phyloP scores from a whole-genome alignment of 768 basidiomycete genomes.

The Gloeostereum incarnatum region DNA sequence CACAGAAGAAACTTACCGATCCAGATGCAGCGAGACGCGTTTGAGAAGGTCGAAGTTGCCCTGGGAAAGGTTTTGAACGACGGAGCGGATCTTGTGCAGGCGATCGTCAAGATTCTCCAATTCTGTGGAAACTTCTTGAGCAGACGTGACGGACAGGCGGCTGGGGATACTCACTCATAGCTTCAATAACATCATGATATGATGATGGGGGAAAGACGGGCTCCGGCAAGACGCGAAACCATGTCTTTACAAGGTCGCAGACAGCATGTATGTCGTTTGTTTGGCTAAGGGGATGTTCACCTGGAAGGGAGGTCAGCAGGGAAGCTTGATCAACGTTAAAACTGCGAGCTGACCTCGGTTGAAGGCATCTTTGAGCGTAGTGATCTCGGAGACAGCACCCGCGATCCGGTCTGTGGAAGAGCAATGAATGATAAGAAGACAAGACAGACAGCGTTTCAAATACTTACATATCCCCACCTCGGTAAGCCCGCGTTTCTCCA shows the following conservation, averaged over 20 bases:
- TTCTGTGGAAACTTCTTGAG: constrained; percentile 28
- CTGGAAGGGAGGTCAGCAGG: constrained; percentile 16
- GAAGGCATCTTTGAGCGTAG: constrained; percentile 61
- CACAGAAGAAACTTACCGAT: constrained; percentile 33
- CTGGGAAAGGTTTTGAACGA: constrained; percentile 63
- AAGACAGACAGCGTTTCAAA: neutral
- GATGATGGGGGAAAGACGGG: constrained; percentile 64
- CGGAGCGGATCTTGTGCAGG: constrained; percentile 49
- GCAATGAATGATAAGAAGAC: no score
- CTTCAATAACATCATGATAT: constrained; percentile 62
- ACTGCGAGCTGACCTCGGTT: constrained; percentile 45
- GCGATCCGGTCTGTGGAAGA: constrained; percentile 65
- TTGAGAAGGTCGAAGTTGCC: constrained; percentile 73
- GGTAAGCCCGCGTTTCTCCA: constrained; percentile 66
- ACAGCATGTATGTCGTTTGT: constrained; percentile 74
- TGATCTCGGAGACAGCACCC: constrained; percentile 64
- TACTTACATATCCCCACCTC: constrained; percentile 80
- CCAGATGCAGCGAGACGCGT: constrained; percentile 77
- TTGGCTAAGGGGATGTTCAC: constrained; percentile 49
- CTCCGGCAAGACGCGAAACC: constrained; percentile 78
- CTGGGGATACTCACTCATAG: constrained; percentile 45
- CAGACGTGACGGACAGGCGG: neutral
- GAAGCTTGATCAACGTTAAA: constrained; percentile 1
- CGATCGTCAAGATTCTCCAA: constrained; percentile 62
- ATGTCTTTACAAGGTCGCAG: constrained; percentile 76